Conservation (phyloP, 257 asterid species). For the Striga asiatica region DNA sequence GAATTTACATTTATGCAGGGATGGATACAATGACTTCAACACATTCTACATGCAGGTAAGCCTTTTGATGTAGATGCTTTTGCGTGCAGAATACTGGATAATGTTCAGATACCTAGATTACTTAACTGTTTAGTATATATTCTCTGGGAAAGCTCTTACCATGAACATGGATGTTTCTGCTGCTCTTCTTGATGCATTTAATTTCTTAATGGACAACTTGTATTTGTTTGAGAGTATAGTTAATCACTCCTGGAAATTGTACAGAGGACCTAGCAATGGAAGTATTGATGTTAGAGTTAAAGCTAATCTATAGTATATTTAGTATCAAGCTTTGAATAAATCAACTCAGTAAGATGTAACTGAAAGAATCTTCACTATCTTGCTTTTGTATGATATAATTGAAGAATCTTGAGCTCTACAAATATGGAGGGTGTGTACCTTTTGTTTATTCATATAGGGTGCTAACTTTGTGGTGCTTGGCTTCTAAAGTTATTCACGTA, state of each 20-base stretch:
- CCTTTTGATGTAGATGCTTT: conserved; percentile 15
- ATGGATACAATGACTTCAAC: conserved; percentile 98
- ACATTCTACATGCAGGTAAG: conserved; percentile 99
- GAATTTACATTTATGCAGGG: conserved; percentile 60
- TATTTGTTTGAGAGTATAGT: neutral
- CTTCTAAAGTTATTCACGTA: neutral
- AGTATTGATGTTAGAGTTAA: neutral
- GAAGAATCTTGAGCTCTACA: neutral
- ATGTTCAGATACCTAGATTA: conserved; percentile 11
- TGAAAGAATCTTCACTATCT: no score
- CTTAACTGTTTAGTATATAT: conserved; percentile 12
- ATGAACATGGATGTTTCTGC: neutral
- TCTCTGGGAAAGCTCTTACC: neutral
- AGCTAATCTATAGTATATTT: neutral
- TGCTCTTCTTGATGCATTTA: neutral
- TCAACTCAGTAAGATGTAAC: neutral
- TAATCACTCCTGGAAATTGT: neutral
- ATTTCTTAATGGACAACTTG: neutral
- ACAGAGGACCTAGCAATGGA: neutral
- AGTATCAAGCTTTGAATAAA: neutral
- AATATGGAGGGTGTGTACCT: neutral
- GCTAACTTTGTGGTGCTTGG: neutral
- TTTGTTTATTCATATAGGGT: no score
- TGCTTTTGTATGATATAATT: no score
- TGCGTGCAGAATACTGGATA: conserved; percentile 10